Evolutionary conservation across 305 asterid species (phyloP).

Genomic region (Fraxinus greggii): DNA sequence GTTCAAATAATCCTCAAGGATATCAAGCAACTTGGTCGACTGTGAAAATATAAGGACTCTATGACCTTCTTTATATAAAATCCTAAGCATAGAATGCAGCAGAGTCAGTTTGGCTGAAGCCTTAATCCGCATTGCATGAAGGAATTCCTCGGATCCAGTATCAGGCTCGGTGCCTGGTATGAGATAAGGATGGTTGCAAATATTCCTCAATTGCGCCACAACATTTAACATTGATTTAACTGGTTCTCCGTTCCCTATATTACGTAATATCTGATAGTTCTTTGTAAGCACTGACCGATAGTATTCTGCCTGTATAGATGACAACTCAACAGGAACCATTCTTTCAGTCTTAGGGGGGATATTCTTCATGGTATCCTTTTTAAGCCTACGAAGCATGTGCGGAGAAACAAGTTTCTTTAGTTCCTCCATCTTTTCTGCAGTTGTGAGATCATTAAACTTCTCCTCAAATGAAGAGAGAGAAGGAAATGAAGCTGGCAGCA

Average conservation of each 20-base stretch:
- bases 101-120: conserved; percentile 94
- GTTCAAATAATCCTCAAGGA: conserved; percentile 88
- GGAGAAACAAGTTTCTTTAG: not conserved
- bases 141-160: conserved; percentile 77
- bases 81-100: conserved; percentile 88
- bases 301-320: not conserved
- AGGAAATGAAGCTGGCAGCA: not conserved
- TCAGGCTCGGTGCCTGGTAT: conserved; percentile 98
- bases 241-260: conserved; percentile 85
- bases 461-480: not conserved
- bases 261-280: conserved; percentile 88
- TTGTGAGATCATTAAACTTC: not conserved
- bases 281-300: conserved; percentile 64
- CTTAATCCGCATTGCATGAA: conserved; percentile 96
- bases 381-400: not conserved
- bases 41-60: conserved; percentile 94
- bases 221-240: conserved; percentile 95
- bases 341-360: not conserved
- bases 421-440: not conserved
- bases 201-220: conserved; percentile 92
- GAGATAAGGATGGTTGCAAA: conserved; percentile 98
- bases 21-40: conserved; percentile 95
- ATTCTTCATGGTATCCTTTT: not conserved
- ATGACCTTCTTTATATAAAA: conserved; percentile 78
- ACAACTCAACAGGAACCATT: not conserved